Evolutionary conservation across 441 rosid genomes (phyloP).

Genomic region (Pelargonium cotyledonis): DNA sequence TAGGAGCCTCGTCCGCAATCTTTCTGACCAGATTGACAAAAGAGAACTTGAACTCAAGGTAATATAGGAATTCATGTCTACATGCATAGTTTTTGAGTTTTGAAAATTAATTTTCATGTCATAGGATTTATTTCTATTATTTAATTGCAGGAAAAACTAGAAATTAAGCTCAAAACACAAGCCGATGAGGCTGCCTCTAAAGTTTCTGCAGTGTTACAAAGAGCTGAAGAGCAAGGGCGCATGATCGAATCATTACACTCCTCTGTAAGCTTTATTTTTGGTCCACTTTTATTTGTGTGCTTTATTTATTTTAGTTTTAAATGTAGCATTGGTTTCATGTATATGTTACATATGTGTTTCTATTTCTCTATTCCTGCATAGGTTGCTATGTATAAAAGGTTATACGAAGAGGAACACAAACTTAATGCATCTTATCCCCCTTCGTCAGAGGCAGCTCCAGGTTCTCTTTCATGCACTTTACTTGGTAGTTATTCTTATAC

Average conservation of each 20-base stretch:
- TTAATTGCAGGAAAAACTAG: conserved; percentile 59
- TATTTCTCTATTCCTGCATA: conserved; percentile 21
- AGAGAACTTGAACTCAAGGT: conserved; percentile 85
- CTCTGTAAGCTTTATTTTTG: conserved; percentile 50
- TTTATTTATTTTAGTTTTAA: neutral
- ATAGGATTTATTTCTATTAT: neutral
- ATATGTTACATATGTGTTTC: too few relatives aligned
- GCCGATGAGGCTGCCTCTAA: conserved; percentile 78
- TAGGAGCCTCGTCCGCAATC: conserved; percentile 79
- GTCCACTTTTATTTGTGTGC: conserved; percentile 4
- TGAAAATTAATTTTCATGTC: conserved; percentile 5
- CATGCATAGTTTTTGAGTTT: neutral
- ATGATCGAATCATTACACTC: conserved; percentile 94
- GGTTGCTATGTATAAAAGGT: conserved; percentile 93
- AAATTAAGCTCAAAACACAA: conserved; percentile 61
- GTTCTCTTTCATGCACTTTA: conserved; percentile 32
- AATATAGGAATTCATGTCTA: conserved; percentile 9
- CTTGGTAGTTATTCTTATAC: neutral
- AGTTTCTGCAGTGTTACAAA: conserved; percentile 72
- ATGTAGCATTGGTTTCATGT: neutral
- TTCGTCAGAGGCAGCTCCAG: conserved; percentile 42
- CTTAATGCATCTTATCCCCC: conserved; percentile 44
- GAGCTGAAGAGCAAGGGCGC: conserved; percentile 90
- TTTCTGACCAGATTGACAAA: conserved; percentile 69
- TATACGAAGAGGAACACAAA: conserved; percentile 91